Percentiles rank a stretch among this genome's conserved stretches.
Evolutionary conservation across 2,329 filamentous ascomycete species (phyloP).

Genomic region (Xylariaceae sp.): DNA sequence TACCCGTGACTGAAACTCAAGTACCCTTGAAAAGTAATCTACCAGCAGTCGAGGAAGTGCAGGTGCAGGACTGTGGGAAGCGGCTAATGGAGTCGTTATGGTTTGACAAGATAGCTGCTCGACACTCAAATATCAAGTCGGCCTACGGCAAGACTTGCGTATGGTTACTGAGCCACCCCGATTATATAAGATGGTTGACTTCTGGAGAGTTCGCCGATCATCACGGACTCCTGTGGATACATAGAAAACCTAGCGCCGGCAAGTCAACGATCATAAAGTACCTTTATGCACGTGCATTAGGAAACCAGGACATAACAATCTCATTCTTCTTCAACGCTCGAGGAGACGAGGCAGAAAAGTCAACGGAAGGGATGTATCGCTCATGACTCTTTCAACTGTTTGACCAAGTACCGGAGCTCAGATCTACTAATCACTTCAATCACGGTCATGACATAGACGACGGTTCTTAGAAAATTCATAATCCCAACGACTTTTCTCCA

Average conservation of each 20-base stretch:
- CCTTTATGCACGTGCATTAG: conserved; percentile 18
- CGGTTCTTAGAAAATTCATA: not conserved
- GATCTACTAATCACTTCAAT: conserved; percentile 12
- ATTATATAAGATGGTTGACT: conserved; percentile 35
- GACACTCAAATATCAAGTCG: conserved; percentile 11
- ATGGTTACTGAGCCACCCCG: conserved; percentile 22
- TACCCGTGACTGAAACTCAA: not conserved
- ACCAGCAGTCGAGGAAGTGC: not conserved
- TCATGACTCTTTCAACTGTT: conserved; percentile 49
- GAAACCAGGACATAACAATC: conserved; percentile 9
- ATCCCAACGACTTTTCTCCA: not conserved
- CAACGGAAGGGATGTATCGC: conserved; percentile 47
- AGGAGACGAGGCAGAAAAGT: conserved; percentile 43
- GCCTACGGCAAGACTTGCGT: conserved; percentile 24
- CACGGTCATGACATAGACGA: too few species aligned
- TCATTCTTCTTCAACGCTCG: conserved; percentile 51
- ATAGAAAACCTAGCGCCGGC: conserved; percentile 40
- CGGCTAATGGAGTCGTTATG: conserved; percentile 9
- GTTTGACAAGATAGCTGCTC: conserved; percentile 20
- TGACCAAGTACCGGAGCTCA: conserved; percentile 31
- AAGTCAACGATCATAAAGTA: conserved; percentile 46
- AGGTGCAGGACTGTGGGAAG: not conserved
- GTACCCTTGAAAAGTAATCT: not conserved
- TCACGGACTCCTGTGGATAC: conserved; percentile 43
- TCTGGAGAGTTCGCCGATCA: conserved; percentile 23